Evolutionary conservation across 2,329 filamentous ascomycete species (phyloP), one percentile per base, ranked within the genome.

Genomic region (Teratosphaeria viscida): DNA sequence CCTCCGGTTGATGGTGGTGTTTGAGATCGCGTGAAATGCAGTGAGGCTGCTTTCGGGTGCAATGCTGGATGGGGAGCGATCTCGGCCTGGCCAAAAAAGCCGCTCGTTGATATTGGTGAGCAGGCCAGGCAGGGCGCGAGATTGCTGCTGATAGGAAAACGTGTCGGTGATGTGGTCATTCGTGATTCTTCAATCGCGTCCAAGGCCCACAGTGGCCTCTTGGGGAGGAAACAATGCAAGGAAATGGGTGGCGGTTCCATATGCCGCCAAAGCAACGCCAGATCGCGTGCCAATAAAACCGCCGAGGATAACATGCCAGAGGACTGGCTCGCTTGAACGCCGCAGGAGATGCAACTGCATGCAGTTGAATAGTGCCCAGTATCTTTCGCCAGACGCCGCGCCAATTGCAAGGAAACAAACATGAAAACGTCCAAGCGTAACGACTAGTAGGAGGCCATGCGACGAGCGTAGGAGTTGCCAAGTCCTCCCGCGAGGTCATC

Each of bases 391-490:
- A 56, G 62, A 61, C 61, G 52, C 47, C 26, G 34, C 58, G 52
- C 59, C 39, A 61, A 57, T 23, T 52, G 53, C 60, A 54, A 43
- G 14, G 23, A 19, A 34, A 47, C 11, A n/a, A n/a, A 27, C 56
- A 52, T 10, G 27, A 19, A 54, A 54, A 58, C 47, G 39, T 19
- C 56, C 8, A 57, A 26, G 37, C 43, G 29, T 23, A 27, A 52
- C 26, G 23, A 52, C 67, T 63, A 73, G 63, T 72, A 73, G 3
- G 71, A 72, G n/a, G 71, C 71, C 67, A 73, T 72, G 53, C 71
- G 70, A 32, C 71, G 66, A 35, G 66, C 61, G 55, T 68, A 72
- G 32, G 67, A 69, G 55, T 66, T 64, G 54, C 69, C 68, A 56
- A 72, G 68, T 61, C 67, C 68, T 60, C 68, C 65, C 32, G 65